A percentile compares a stretch with the other conserved stretches of the same genome.
These are phyloP conservation scores for fission yeast (Schizosaccharomyces pombe) DNA, from an alignment of 805 yeast genomes.

Conservation along the genomic window DNA sequence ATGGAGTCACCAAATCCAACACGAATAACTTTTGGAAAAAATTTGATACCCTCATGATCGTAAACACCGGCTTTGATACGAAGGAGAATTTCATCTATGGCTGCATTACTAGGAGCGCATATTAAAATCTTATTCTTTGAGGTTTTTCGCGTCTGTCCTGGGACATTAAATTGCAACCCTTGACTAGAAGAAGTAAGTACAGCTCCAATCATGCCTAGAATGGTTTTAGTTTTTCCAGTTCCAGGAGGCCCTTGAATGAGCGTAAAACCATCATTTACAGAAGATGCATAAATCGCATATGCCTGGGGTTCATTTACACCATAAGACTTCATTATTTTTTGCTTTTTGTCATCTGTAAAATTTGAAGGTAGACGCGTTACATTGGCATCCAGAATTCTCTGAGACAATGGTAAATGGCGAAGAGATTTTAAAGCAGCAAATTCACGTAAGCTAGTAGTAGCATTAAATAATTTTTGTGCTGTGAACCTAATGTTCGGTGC, in stretches of 20 bases:
- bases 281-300: conserved; percentile 56
- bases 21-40: conserved; percentile 53
- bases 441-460: conserved; percentile 87
- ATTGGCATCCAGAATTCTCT: conserved; percentile 40
- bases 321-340: conserved; percentile 14
- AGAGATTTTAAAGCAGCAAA: conserved; percentile 62
- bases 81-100: conserved; percentile 80
- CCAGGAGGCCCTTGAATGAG: conserved; percentile 96
- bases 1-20: conserved; percentile 78
- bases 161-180: conserved; percentile 9
- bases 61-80: conserved; percentile 55
- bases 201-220: conserved; percentile 37
- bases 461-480: conserved; percentile 49
- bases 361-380: conserved; percentile 14
- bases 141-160: conserved; percentile 9
- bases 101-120: conserved; percentile 98
- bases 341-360: no score
- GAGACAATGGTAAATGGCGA: conserved; percentile 52
- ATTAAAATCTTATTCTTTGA: conserved; percentile 41
- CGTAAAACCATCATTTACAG: conserved; percentile 48
- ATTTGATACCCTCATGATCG: conserved; percentile 19
- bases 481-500: conserved; percentile 40
- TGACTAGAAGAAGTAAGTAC: conserved; percentile 33
- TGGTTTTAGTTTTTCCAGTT: conserved; percentile 89
- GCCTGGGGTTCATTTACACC: conserved; percentile 78